Evolutionary conservation across 129 eudicot species (phyloP), one percentile per base, ranked within the genome.

Genomic region (Helichrysum umbraculigerum): DNA sequence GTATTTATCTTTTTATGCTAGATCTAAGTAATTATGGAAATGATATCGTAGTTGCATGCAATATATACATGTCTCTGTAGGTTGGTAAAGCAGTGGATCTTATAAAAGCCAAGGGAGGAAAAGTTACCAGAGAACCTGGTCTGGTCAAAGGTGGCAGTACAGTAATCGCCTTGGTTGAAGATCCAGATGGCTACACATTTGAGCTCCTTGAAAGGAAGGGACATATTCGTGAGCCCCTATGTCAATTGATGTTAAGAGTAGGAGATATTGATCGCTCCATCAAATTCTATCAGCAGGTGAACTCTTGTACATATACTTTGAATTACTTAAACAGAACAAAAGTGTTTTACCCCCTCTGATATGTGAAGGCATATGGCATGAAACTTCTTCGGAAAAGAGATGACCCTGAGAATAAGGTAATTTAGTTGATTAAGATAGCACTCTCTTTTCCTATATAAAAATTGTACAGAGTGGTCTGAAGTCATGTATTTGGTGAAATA

Each of bases 181-280:
- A 93, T 86, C 98, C 97, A 59, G 88, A 88, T 83, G 98, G 98
- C 73, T 93, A 93, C 72, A 90, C 72, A 62, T 93, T 90, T 86
- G 92, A 90, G 84, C 89, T 93, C 77, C 22, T 90, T 62, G 91
- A 93, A 82, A 83, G 87, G 67, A 85, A 86, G 78, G 89, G 87
- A 29, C 90, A 86, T 20, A 90, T 93, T 47, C 78, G 74, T 47
- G 89, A 93, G 74, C 98, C 98, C 14, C 73, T 93, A 10, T 86
- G 95, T 78, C 95, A 93, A 85, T 89, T 90, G 34, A 90, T 90
- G 92, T 87, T 90, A 57, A 82, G 96, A 79, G 98, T 93, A 30
- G 98, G 96, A 77, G 95, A 93, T 85, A 96, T 93, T 78, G 92
- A 90, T 42, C 96, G 92, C 14, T 74, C 97, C 73, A 85, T 93